Base-by-base conservation (phyloP, 495 filamentous ascomycete genomes). In the Cercophora scortea region DNA sequence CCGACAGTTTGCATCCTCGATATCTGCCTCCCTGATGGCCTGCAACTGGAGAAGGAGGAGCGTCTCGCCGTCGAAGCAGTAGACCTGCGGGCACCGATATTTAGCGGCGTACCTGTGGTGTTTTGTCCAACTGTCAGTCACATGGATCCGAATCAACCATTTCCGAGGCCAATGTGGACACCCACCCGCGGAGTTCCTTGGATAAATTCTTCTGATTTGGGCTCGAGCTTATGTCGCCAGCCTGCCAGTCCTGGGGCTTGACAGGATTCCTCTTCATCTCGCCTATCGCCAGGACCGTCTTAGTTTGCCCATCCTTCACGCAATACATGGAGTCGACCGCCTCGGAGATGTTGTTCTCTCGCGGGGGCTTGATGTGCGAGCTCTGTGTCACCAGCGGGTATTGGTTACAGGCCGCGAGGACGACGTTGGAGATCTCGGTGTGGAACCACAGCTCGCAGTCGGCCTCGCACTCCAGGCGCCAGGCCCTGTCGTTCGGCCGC, bases 341-440 rank as follows among this genome's bases (percentile, higher is more conserved):
- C 11, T 62, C 51, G 13, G 47, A 0, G 13, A 55, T 52, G 34
- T 52, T 48, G 16, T 32, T 33, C 8, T 9, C 33, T 1, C 42
- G 17, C 17, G 39, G 48, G 8, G 57, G 60, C 49, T 53, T 62
- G 42, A 13, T 52, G 16, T 60, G 51, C 32, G 50, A 62, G 15
- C 15, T 49, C 43, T 62, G 54, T 16, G 33, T 41, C 36, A 62
- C 53, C 17, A 0, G 4, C 35, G 56, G 60, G 42, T 54, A 50
- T 32, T 47, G 42, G 41, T 34, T 49, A 45, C 48, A 63, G 10
- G 54, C 58, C 8, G 58, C 45, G 32, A 63, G 57, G 5, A 58
- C 52, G 18, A 63, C 34, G 45, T 60, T 58, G 41, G 58, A 57
- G 15, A 63, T 49, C 33, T 61, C 61, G 12, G 50, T 50, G 47